Base-by-base conservation (phyloP, 2,329 filamentous ascomycete genomes). In the Stylonectria norvegica region DNA sequence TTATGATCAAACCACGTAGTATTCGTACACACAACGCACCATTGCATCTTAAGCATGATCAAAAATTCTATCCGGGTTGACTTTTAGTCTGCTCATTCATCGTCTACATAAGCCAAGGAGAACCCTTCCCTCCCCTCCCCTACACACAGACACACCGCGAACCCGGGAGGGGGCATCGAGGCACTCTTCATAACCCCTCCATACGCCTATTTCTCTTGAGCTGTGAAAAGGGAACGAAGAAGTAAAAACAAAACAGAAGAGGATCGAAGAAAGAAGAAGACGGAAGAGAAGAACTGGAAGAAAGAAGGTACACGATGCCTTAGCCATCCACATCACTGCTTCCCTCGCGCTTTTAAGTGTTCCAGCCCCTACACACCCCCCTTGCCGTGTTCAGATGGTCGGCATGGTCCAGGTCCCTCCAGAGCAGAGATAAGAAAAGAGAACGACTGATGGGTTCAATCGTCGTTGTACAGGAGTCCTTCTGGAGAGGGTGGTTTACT, bases 61-160 rank as follows among this genome's bases (percentile, higher is more conserved):
- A 34, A 28, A 40, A 43, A 27, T 47, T 51, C 50, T 58, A 54
- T 56, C 44, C 47, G 46, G 44, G 52, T 54, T 48, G 55, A 53
- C 53, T 57, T 55, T 53, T 45, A 47, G 50, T 52, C 53, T 56
- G 45, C 56, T 57, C 56, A 58, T 58, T 56, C 55, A 49, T 55
- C 47, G 40, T 57, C 53, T 57, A 53, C 54, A 41, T 50, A 56
- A 55, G 49, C 50, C 53, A 53, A 57, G 38, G 42, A 51, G 34
- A 49, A 23, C 31, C 23, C 20, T 18, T 30, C 40, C 35, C 38
- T 40, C 40, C 38, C 32, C 31, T 42, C 16, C 20, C 16, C n/a
- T 30, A 31, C 35, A 38, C 34, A 30, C 30, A 36, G 27, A 38
- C n/a, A 33, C 11, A 34, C 29, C 11, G 14, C 20, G 31, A 23